Evolutionary conservation across 2,329 filamentous ascomycete genomes (phyloP).

Genomic region (Colletotrichum sidae): DNA sequence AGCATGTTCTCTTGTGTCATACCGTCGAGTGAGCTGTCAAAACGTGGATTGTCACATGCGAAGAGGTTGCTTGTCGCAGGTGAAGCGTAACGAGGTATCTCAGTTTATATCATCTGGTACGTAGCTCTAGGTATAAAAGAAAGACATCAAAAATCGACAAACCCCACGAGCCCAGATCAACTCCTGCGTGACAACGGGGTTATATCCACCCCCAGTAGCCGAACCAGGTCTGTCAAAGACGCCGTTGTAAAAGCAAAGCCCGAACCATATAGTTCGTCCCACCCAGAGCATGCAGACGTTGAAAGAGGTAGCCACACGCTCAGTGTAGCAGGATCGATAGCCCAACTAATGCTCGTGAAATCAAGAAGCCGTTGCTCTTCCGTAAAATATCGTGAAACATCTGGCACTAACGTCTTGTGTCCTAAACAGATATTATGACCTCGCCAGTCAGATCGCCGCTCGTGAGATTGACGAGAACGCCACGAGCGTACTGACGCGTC

Average conservation of each 20-base stretch:
- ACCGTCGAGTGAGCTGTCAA: too few species aligned
- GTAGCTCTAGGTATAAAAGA: constrained; percentile 28
- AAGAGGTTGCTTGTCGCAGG: too few species aligned
- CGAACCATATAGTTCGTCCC: constrained; percentile 11
- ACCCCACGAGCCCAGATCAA: not conserved
- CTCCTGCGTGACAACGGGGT: too few species aligned
- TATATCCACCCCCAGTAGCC: not conserved
- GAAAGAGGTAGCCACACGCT: constrained; percentile 13
- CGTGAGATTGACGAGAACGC: not conserved
- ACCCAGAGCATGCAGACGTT: constrained; percentile 16
- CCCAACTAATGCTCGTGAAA: constrained; percentile 24
- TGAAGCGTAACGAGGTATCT: constrained; percentile 37
- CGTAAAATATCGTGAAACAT: constrained; percentile 21
- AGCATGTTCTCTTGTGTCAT: too few species aligned
- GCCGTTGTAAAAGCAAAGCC: constrained; percentile 16
- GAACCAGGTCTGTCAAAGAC: constrained; percentile 18
- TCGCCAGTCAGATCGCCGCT: constrained; percentile 21
- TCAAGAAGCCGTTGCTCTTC: constrained; percentile 13
- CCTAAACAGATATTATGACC: constrained; percentile 15
- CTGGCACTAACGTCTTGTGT: constrained; percentile 8
- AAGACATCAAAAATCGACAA: constrained; percentile 11
- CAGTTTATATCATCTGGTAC: constrained; percentile 34
- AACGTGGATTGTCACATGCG: too few species aligned
- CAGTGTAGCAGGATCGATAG: not conserved
- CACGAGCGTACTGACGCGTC: too few species aligned